Base-by-base conservation (phyloP, 805 yeast species). In the Spathaspora arborariae region DNA sequence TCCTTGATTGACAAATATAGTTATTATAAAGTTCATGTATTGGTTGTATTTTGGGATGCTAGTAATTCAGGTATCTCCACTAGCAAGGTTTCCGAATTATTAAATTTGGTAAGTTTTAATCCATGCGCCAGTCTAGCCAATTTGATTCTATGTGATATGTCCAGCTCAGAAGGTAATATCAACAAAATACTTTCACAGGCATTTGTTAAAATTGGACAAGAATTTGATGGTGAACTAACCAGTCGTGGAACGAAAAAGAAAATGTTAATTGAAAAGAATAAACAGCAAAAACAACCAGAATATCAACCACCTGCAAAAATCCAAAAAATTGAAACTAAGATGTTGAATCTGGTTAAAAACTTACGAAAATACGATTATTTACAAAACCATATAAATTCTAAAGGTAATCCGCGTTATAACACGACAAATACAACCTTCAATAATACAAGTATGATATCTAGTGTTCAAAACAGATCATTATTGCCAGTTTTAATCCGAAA, bases 11-110 rank as follows among this genome's bases (percentile, higher is more conserved):
- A 57, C 15, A 62, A 65, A 39, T 66, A 54, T 44, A 64, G 79
- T 36, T 56, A 58, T 37, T 75, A 63, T 53, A 64, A 64, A 47
- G 63, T 71, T 2, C 73, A 71, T 41, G 53, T 78, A 4, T 43
- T 77, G 15, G 47, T 78, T 4, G 41, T 77, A 13, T 68, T 59
- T 47, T 78, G 81, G 81, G 74, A 70, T 48, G 48, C 51, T 2
- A 52, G 56, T 4, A 51, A 57, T 11, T 45, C 61, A 6, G 53
- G 47, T 2, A 27, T 65, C 18, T 27, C 41, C 9, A 13, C 36
- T 1, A 53, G 45, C 2, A 54, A 57, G 19, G 55, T 65, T 11
- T 16, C 44, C 2, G 43, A 52, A 8, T 16, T 47, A 2, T 55
- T 71, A 20, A 44, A 52, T 2, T 34, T 60, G 2, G 45, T 48